Conservation (phyloP, 768 basidiomycete genomes). For the Termitomyces sp. region DNA sequence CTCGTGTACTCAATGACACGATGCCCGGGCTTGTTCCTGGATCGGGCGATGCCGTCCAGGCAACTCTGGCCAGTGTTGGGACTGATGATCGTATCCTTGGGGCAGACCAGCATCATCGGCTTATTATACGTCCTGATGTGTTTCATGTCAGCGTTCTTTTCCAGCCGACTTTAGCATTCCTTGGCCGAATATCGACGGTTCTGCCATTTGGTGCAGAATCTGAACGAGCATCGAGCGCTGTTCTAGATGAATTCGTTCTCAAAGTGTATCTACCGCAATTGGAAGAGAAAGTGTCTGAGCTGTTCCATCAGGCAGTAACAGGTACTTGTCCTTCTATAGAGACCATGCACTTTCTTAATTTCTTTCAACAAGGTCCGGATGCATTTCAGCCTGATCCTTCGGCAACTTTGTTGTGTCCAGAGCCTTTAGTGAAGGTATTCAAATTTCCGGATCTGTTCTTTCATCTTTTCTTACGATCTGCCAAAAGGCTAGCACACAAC, state of each 20-base stretch:
- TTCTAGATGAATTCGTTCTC: conserved; percentile 90
- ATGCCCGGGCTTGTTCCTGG: conserved; percentile 91
- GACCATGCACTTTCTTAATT: neutral
- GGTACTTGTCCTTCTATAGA: conserved; percentile 32
- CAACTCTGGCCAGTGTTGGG: conserved; percentile 53
- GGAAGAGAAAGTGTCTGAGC: conserved; percentile 84
- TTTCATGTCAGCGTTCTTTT: conserved; percentile 96
- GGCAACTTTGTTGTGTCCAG: conserved; percentile 56
- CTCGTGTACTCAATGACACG: conserved; percentile 76
- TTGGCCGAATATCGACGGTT: conserved; percentile 64
- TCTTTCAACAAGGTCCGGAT: conserved; percentile 54
- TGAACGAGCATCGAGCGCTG: conserved; percentile 58
- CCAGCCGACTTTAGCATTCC: conserved; percentile 84
- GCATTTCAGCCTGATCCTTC: conserved; percentile 81
- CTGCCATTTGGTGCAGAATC: conserved; percentile 71
- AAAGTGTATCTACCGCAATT: conserved; percentile 91
- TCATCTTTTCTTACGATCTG: neutral
- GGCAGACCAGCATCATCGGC: conserved; percentile 73
- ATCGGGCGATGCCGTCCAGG: conserved; percentile 57
- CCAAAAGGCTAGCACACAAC: conserved; percentile 68
- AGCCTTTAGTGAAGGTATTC: conserved; percentile 77
- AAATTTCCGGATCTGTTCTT: neutral
- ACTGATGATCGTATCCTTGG: conserved; percentile 73
- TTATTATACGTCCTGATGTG: conserved; percentile 84
- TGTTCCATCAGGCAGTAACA: conserved; percentile 83